Evolutionary conservation across 1,139 yeast genomes (phyloP), one percentile per base, ranked within the genome.

Genomic region (Candida buenavistaensis): DNA sequence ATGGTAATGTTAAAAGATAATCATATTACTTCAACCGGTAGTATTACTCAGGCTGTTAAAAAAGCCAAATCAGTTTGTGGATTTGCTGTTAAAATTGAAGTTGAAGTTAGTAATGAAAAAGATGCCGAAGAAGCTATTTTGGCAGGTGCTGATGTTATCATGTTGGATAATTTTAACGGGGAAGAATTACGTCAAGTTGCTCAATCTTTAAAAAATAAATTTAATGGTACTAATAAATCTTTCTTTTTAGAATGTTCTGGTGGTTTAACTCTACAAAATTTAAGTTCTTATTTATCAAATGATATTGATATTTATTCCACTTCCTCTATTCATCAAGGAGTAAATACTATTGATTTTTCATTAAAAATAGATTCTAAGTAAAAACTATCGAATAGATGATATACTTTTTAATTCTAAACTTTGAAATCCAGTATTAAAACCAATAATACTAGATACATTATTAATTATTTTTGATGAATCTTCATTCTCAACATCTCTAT

Each of bases 1-100:
- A 90, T 90, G 97, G 94, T 90, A 3, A 90, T 90, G 97, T 75
- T 90, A 50, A 90, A 90, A 59, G 97, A 90, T 54, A 90, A 90
- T 60, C 97, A 92, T 55, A 76, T 90, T 34, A 83, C 92, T 76
- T 82, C 96, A 6, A 86, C 94, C 2, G 97, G 97, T 0, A 86
- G 95, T 26, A 90, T 90, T 47, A 85, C 95, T 6, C 66, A 75
- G 33, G 97, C 97, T 1, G 92, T 92, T 4, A 51, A 65, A 31
- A 72, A 75, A 39, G 97, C 97, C 2, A 75, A 87, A 38, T 64
- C 70, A 10, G 95, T 83, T 1, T 87, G 90, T 52, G 97, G 97
- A 3, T 90, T 90, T 62, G 78, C 96, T 2, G 73, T 84, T 30
- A 92, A 92, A 61, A 83, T 92, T 36, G 97, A 90, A 58, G 97